phyloP scores from a whole-genome alignment of 106 monocot species.

The Vanilla planifolia region DNA sequence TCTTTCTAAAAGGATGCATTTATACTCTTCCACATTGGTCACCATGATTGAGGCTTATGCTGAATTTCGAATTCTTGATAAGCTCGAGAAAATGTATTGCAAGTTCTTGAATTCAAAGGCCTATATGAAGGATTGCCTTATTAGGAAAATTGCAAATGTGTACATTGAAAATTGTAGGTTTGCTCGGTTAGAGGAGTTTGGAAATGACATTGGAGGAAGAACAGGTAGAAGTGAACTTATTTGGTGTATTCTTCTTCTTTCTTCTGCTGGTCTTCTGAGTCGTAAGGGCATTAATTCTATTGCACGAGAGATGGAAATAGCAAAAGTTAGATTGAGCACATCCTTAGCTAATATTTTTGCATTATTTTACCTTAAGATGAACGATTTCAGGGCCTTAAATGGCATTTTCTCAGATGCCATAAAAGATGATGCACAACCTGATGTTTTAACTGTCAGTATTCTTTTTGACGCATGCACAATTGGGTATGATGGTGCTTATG shows the following conservation, averaged over 20 bases:
- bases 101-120: conserved; percentile 33
- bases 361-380: conserved; percentile 53
- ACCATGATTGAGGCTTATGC: conserved; percentile 73
- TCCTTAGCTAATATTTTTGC: conserved; percentile 58
- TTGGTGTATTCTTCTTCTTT: conserved; percentile 63
- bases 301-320: conserved; percentile 42
- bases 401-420: conserved; percentile 24
- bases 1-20: conserved; percentile 51
- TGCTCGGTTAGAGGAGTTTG: conserved; percentile 58
- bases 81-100: conserved; percentile 42
- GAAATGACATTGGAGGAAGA: conserved; percentile 36
- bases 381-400: conserved; percentile 53
- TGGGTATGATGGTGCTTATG: conserved; percentile 41
- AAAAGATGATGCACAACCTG: conserved; percentile 33
- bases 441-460: conserved; percentile 54
- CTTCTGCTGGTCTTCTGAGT: conserved; percentile 51
- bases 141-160: conserved; percentile 54
- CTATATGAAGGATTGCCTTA: conserved; percentile 44
- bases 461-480: conserved; percentile 59
- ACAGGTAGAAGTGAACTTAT: conserved; percentile 45
- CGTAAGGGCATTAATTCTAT: conserved; percentile 58
- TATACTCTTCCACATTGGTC: conserved; percentile 37
- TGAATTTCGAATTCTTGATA: conserved; percentile 51
- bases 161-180: conserved; percentile 55
- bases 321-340: conserved; percentile 26